Conservation (phyloP, 768 basidiomycete genomes). For the Cyclocybe cylindracea region DNA sequence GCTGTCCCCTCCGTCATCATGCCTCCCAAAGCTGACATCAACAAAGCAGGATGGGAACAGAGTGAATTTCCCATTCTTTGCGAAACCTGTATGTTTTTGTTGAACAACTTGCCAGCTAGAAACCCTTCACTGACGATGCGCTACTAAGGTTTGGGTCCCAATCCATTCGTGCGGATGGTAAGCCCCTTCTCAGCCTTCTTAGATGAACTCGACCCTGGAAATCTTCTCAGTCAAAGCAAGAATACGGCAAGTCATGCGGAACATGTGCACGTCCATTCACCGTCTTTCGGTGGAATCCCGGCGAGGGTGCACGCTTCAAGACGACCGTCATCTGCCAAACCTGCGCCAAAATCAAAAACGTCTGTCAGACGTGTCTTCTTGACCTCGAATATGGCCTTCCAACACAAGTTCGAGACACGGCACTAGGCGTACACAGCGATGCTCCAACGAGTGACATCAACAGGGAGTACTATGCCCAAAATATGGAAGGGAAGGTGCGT, state of each 20-base stretch:
- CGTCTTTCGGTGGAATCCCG: slow-evolving; percentile 98
- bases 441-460: slow-evolving; percentile 98
- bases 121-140: background rate
- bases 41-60: slow-evolving; percentile 94
- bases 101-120: background rate
- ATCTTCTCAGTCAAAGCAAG: slow-evolving; percentile 83
- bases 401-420: slow-evolving; percentile 96
- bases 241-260: slow-evolving; percentile 94
- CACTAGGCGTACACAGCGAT: slow-evolving; percentile 78
- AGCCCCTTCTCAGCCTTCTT: slow-evolving; percentile 19
- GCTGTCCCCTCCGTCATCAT: slow-evolving; percentile 10
- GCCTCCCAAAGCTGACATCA: slow-evolving; percentile 83
- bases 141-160: slow-evolving; percentile 73
- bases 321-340: slow-evolving; percentile 97
- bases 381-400: slow-evolving; percentile 97
- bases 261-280: slow-evolving; percentile 97
- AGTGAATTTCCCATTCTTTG: slow-evolving; percentile 93
- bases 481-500: slow-evolving; percentile 82
- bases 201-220: background rate
- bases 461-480: slow-evolving; percentile 92
- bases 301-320: slow-evolving; percentile 91
- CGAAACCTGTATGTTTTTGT: slow-evolving; percentile 72
- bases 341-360: slow-evolving; percentile 93
- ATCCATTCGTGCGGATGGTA: slow-evolving; percentile 96
- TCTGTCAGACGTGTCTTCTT: slow-evolving; percentile 96